Evolutionary conservation across 345 rosid species (phyloP).

Genomic region (Heritiera littoralis): DNA sequence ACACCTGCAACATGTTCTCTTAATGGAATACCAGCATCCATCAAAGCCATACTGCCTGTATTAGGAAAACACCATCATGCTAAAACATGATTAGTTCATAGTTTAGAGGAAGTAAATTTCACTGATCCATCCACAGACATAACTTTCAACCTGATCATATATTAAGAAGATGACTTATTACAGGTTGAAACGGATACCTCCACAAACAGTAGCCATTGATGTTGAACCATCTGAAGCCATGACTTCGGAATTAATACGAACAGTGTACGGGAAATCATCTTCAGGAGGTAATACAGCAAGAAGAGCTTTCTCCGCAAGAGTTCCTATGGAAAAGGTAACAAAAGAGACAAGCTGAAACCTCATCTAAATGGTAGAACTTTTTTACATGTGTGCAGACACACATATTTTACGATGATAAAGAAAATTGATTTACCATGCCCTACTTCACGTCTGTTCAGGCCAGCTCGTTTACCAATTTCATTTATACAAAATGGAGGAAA

Average conservation of each 20-base stretch:
- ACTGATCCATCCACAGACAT: not conserved
- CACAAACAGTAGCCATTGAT: constrained; percentile 97
- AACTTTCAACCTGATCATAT: constrained; percentile 5
- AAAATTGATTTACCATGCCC: constrained; percentile 72
- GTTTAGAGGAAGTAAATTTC: not conserved
- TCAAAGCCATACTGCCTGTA: constrained; percentile 96
- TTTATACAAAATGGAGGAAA: constrained; percentile 94
- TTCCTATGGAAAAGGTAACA: constrained; percentile 51
- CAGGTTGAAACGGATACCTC: constrained; percentile 52
- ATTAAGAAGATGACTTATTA: not conserved
- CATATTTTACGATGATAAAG: not conserved
- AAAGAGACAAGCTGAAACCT: constrained; percentile 19
- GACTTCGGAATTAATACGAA: constrained; percentile 91
- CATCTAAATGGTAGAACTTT: not conserved
- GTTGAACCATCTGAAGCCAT: constrained; percentile 99
- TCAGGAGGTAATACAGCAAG: constrained; percentile 91
- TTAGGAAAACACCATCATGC: constrained; percentile 12
- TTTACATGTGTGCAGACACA: not conserved
- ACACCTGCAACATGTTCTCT: constrained; percentile 95
- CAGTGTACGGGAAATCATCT: constrained; percentile 70
- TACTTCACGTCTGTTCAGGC: constrained; percentile 98
- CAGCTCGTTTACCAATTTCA: constrained; percentile 90
- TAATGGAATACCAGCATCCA: constrained; percentile 95
- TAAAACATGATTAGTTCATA: not conserved
- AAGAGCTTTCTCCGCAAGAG: constrained; percentile 95